Base-by-base conservation (phyloP, 2,329 filamentous ascomycete species). In the Alternaria sp. region DNA sequence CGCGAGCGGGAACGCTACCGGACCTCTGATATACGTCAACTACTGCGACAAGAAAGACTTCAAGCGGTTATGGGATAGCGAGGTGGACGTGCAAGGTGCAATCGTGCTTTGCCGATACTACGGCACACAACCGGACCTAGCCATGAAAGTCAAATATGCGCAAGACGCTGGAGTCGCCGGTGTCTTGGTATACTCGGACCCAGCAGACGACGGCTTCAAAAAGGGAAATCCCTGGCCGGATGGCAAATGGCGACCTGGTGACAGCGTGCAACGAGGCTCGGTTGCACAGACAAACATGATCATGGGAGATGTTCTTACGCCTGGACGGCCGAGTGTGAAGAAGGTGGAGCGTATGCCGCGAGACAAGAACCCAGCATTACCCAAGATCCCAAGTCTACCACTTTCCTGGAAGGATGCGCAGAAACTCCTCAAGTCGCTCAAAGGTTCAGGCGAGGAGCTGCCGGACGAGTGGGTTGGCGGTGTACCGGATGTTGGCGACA, bases 111-210 rank as follows among this genome's bases (percentile, higher is more conserved):
- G 98, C 20, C 86, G 92, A 59, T 91, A 95, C 75, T 89, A 91
- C 68, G 93, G 92, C 34, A 87, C 88, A 1, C 88, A 94, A 73
- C 83, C 82, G 2, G 91, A 96, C 74, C 83, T 86, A 6, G 91
- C 88, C 2, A 81, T 96, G 69, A 97, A 98, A 78, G 87, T 99
- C 71, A 97, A 94, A 80, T 92, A 92, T 10, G 95, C 95, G 1
- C 92, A 97, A 79, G 78, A 92, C 69, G 92, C 91, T 14, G 95
- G 95, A 2, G 95, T 93, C 65, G 88, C 85, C 2, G 95, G 94
- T 14, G 96, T 93, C 71, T 87, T 99, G 57, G 92, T 97, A 59
- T 99, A 97, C 81, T 97, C 90, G 53, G 95, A 98, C 75, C 94
- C 94, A 0, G 85, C 86, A 2, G 91, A 97, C 52, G 91, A 97